Evolutionary conservation across 768 basidiomycete species (phyloP), one percentile per base, ranked within the genome.

Genomic region (Filobasidium wieringae): DNA sequence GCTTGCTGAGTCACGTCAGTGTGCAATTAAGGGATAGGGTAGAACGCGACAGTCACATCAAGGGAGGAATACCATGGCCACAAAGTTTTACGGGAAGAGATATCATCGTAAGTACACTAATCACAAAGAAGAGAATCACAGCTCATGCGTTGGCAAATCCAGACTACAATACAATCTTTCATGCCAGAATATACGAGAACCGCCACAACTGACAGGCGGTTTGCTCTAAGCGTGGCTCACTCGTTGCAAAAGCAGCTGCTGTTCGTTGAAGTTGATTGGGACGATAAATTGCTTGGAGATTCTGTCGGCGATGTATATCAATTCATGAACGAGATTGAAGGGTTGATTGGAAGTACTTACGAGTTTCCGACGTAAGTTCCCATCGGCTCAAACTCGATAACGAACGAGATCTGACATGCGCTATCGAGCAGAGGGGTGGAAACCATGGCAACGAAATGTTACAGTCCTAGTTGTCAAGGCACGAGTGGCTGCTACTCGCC

Each of bases 241-340:
- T 88, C 87, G 57, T 78, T 97, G 34, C 91, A 96, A 68, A 84
- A 81, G 58, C 89, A 93, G 70, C 79, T 97, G 4, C 96, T 90
- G 78, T 92, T 95, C 73, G 88, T 89, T 68, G 93, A 97, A 71
- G 91, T 96, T 7, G 91, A 96, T 69, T 93, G 91, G 88, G 88
- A 86, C 30, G 83, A 84, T 51, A 82, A 84, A 19, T 78, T 84
- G 1, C 75, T 95, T 55, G 82, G 86, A 56, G 90, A 92, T 67
- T 84, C 86, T 2, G 86, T 92, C 4, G 90, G 92, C 66, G 88
- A 92, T 61, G 90, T 95, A 6, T 95, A 87, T 75, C 87, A 86
- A 79, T 93, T 95, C 73, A 77, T 88, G 67, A 88, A 88, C 58
- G 90, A 92, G 56, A 68, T 71, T 54, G 74, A 75, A 30, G 71